Base-by-base conservation (phyloP, 371 early-diverging fungal genomes). In the Circinella umbellata region DNA sequence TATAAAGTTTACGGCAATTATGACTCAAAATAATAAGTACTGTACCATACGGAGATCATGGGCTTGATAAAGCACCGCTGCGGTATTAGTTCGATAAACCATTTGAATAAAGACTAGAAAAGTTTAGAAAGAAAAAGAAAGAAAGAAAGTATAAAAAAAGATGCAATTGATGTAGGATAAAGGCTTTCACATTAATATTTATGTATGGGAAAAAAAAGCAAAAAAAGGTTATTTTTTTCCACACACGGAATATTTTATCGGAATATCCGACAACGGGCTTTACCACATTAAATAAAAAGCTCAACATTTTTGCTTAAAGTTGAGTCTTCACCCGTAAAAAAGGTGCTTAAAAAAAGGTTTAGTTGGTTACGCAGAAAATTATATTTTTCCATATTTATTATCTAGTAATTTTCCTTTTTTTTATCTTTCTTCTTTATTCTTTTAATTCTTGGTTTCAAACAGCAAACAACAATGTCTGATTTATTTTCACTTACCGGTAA, bases 401-500 rank as follows among this genome's bases (percentile, higher is more conserved):
- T 6, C 6, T 9, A 42, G 42, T 3, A 42, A 42, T 9, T 15
- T 18, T 15, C 9, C 20, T 57, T 57, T n/a, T 57, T 57, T n/a
- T 27, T 18, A 3, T 57, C 57, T 62, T 18, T 61, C 61, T 62
- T 70, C 51, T 46, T 60, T 11, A 60, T 42, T 4, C 27, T 34
- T 57, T 18, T 3, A 5, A 6, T 57, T 57, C 1, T 69, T 38
- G n/a, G 3, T 27, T 27, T 27, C 27, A 27, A 27, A 27, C 27
- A 27, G 27, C 27, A 27, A 46, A 36, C 35, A 42, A 36, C 8
- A 11, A 57, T 57, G 57, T 57, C 57, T 57, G 14, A 11, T 14
- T 57, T 76, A n/a, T 80, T 80, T 64, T 77, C 76, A 10, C 69
- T 80, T 7, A 27, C 53, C n/a, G 74, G 74, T 0, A 76, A 76